phyloP scores from a whole-genome alignment of 2,329 filamentous ascomycete species.

The Aureobasidium sp. region DNA sequence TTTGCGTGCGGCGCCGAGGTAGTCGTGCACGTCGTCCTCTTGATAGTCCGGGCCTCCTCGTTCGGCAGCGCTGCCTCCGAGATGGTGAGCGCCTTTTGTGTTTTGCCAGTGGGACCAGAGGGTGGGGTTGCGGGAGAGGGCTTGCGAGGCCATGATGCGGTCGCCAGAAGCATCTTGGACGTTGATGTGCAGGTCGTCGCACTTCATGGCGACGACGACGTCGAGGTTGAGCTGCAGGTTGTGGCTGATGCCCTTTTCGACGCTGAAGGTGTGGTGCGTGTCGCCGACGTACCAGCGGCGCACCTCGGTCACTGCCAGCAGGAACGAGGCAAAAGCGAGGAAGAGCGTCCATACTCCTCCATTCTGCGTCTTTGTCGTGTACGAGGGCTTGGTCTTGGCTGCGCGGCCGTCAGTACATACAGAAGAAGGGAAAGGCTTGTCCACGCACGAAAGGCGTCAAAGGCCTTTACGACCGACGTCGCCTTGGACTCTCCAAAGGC shows the following conservation, averaged over 20 bases:
- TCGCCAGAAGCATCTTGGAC: constrained; percentile 94
- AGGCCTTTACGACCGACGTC: constrained; percentile 62
- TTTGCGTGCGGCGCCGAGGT: constrained; percentile 64
- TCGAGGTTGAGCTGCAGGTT: constrained; percentile 92
- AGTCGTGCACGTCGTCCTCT: constrained; percentile 87
- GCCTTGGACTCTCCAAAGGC: constrained; percentile 67
- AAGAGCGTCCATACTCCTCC: constrained; percentile 92
- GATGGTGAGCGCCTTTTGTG: constrained; percentile 52
- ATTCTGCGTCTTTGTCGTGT: constrained; percentile 73
- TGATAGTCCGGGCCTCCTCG: constrained; percentile 45
- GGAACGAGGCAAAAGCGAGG: constrained; percentile 65
- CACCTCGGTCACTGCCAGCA: constrained; percentile 74
- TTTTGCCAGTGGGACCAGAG: constrained; percentile 77
- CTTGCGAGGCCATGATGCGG: constrained; percentile 72
- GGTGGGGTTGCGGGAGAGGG: constrained; percentile 69
- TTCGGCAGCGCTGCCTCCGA: constrained; percentile 54
- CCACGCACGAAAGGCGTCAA: constrained; percentile 87
- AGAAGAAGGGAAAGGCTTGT: constrained; percentile 32
- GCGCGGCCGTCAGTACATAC: constrained; percentile 12
- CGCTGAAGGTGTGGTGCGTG: constrained; percentile 83
- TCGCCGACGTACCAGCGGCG: constrained; percentile 74
- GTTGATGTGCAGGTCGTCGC: constrained; percentile 84
- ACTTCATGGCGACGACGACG: constrained; percentile 83
- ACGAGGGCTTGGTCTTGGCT: constrained; percentile 96
- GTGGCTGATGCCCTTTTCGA: constrained; percentile 85